phyloP scores from a whole-genome alignment of 2,329 filamentous ascomycete genomes.

The Aspergillus japonicus region DNA sequence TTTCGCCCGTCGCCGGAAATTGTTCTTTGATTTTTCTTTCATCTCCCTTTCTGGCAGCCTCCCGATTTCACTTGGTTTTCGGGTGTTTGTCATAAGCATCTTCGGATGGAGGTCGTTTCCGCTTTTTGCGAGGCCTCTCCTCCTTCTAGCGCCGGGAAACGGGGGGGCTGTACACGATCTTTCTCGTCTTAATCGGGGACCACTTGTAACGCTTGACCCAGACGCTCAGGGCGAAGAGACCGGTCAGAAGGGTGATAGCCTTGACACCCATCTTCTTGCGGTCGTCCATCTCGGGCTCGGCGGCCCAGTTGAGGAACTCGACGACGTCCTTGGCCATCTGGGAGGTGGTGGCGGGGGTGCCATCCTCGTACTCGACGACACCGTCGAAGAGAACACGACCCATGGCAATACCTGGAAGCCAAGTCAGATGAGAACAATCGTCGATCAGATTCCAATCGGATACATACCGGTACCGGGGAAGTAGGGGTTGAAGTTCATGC shows the following conservation, averaged over 20 bases:
- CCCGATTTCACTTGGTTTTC: no score
- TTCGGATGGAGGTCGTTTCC: slow-evolving; percentile 30
- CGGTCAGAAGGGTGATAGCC: slow-evolving; percentile 76
- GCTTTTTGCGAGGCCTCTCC: slow-evolving; percentile 11
- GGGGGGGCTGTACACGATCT: slow-evolving; percentile 84
- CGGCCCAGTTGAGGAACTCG: slow-evolving; percentile 99
- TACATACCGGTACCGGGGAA: slow-evolving; percentile 86
- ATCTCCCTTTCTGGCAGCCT: background rate
- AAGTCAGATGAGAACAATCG: background rate
- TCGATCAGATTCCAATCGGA: background rate
- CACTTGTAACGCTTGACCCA: slow-evolving; percentile 99
- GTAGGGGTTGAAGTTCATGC: slow-evolving; percentile 99
- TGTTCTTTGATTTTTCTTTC: background rate
- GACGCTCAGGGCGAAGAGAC: slow-evolving; percentile 81
- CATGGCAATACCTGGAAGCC: slow-evolving; percentile 74
- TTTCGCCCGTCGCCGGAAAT: background rate
- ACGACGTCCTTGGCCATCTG: slow-evolving; percentile 99
- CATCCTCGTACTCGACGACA: slow-evolving; percentile 96
- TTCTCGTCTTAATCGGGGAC: slow-evolving; percentile 91
- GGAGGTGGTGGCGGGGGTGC: slow-evolving; percentile 86
- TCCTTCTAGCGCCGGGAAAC: slow-evolving; percentile 37
- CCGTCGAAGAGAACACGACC: slow-evolving; percentile 97
- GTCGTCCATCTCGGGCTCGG: slow-evolving; percentile 98
- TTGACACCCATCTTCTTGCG: slow-evolving; percentile 99
- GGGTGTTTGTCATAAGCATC: slow-evolving; percentile 24